These are phyloP conservation scores for Amborella trichopoda DNA, from an alignment of 164 flowering plant species.

Conservation along the genomic window DNA sequence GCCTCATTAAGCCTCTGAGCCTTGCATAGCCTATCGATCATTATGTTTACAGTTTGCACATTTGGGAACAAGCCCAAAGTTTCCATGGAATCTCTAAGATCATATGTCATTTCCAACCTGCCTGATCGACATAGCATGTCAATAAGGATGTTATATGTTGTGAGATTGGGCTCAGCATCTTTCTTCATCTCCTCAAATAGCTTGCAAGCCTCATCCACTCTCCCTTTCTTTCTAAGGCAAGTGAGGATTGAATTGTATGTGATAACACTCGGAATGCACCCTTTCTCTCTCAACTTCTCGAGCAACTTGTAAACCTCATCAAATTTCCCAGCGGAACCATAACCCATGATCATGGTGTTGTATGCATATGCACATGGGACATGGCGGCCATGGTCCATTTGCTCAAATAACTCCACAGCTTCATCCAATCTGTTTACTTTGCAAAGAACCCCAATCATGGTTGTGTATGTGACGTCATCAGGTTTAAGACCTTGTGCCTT, in stretches of 20 bases:
- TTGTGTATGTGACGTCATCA: slow-evolving; percentile 89
- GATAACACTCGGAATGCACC: slow-evolving; percentile 78
- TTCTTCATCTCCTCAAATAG: slow-evolving; percentile 75
- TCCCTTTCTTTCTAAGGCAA: slow-evolving; percentile 74
- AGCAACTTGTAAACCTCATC: slow-evolving; percentile 71
- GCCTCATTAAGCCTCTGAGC: slow-evolving; percentile 71
- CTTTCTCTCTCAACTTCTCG: slow-evolving; percentile 72
- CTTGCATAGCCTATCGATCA: slow-evolving; percentile 81
- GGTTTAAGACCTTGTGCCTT: slow-evolving; percentile 53
- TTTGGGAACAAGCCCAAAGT: slow-evolving; percentile 77
- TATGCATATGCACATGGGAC: slow-evolving; percentile 93
- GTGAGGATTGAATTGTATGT: slow-evolving; percentile 82
- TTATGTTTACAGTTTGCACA: slow-evolving; percentile 69
- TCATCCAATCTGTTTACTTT: slow-evolving; percentile 53
- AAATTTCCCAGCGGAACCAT: slow-evolving; percentile 76
- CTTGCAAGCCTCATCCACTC: slow-evolving; percentile 47
- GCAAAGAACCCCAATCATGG: slow-evolving; percentile 89
- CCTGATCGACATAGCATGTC: slow-evolving; percentile 80
- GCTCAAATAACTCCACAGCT: slow-evolving; percentile 76
- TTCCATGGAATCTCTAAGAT: slow-evolving; percentile 53
- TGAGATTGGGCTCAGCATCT: slow-evolving; percentile 69
- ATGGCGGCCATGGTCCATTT: slow-evolving; percentile 47
- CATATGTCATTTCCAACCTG: slow-evolving; percentile 48
- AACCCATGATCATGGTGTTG: slow-evolving; percentile 96
- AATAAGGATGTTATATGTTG: slow-evolving; percentile 68